These are phyloP conservation scores for Lippia alba DNA, from an alignment of 305 asterid genomes.

Conservation along the genomic window DNA sequence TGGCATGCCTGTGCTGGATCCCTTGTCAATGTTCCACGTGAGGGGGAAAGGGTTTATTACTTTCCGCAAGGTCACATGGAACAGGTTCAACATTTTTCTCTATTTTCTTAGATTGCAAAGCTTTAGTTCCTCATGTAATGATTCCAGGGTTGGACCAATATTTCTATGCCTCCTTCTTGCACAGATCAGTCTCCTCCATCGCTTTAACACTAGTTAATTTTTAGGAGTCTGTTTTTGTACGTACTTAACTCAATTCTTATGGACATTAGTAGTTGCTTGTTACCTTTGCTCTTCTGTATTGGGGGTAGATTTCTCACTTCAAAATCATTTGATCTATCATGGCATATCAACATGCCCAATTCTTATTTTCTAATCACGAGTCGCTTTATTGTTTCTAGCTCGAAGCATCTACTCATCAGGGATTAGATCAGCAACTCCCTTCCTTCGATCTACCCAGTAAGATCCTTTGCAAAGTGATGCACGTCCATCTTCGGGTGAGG, in stretches of 20 bases:
- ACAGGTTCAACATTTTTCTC: constrained; percentile 59
- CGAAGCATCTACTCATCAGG: constrained; percentile 82
- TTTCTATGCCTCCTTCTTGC: constrained; percentile 10
- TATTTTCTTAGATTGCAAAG: not conserved
- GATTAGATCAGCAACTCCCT: constrained; percentile 78
- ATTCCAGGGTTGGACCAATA: not conserved
- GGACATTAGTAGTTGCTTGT: too few relatives aligned
- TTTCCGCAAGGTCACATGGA: constrained; percentile 99
- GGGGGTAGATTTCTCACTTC: not conserved
- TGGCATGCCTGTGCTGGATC: constrained; percentile 99
- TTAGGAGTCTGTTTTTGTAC: not conserved
- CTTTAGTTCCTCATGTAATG: too few relatives aligned
- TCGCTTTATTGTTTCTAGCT: constrained; percentile 50
- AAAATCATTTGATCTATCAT: not conserved
- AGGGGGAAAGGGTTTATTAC: constrained; percentile 88
- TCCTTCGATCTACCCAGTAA: constrained; percentile 72
- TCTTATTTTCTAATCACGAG: not conserved
- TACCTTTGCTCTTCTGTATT: not conserved
- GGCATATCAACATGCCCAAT: too few relatives aligned
- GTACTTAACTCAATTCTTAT: not conserved
- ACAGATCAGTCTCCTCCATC: too few relatives aligned
- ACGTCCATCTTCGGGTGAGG: constrained; percentile 68
- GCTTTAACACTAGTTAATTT: too few relatives aligned
- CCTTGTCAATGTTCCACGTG: constrained; percentile 85
- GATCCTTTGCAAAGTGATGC: constrained; percentile 84